Conservation (phyloP, 192 early-diverging fungal genomes). For the Coemansia sp. region DNA sequence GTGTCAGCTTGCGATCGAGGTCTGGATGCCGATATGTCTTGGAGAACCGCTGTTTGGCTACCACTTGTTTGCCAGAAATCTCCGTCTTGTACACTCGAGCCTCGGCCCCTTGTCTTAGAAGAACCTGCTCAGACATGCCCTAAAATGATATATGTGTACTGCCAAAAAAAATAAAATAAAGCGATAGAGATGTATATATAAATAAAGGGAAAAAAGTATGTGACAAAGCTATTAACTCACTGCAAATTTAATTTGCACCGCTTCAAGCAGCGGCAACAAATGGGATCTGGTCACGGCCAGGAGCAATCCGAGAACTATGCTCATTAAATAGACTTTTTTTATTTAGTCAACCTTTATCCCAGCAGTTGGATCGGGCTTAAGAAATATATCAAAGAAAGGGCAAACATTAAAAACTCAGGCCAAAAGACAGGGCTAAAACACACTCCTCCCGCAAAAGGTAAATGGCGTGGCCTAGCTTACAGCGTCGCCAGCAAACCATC, state of each 20-base stretch:
- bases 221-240: too few relatives aligned
- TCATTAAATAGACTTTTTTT: too few relatives aligned
- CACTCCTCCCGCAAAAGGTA: too few relatives aligned
- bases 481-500: conserved; percentile 32
- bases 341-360: too few relatives aligned
- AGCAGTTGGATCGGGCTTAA: too few relatives aligned
- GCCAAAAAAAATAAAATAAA: not conserved
- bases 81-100: conserved; percentile 74
- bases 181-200: too few relatives aligned
- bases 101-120: conserved; percentile 88
- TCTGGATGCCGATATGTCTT: conserved; percentile 90
- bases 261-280: not conserved
- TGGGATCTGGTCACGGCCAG: not conserved
- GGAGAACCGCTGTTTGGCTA: conserved; percentile 91
- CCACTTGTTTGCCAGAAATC: conserved; percentile 58
- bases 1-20: conserved; percentile 82
- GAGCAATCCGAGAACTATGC: not conserved
- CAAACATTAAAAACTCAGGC: too few relatives aligned
- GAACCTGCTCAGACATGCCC: conserved; percentile 20
- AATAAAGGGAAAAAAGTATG: not conserved
- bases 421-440: not conserved
- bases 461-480: too few relatives aligned
- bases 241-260: not conserved
- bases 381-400: too few relatives aligned
- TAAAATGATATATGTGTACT: not conserved